A percentile compares a stretch with the other conserved stretches of the same genome.
phyloP scores from a whole-genome alignment of 352 stramenopile species.

The Phytopythium cucurbitacearum region DNA sequence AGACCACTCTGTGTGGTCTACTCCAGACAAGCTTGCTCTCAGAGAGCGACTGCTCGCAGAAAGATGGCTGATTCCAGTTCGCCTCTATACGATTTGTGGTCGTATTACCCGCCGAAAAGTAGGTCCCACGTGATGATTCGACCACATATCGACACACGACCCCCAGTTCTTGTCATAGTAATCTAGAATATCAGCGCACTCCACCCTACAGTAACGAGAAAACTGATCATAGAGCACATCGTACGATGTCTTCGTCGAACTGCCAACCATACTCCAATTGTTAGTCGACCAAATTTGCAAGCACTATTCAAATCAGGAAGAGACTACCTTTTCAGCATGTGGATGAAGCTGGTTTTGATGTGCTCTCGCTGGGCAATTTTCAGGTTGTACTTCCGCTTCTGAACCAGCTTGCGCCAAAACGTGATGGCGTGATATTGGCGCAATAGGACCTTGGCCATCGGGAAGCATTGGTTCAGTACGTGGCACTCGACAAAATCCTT shows the following conservation, averaged over 20 bases:
- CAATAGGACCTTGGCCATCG: conserved; percentile 1
- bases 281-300: too few relatives aligned
- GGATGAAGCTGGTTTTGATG: neutral
- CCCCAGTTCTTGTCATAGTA: conserved; percentile 15
- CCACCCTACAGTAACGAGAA: neutral
- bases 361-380: conserved; percentile 9
- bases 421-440: conserved; percentile 16
- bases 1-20: too few relatives aligned
- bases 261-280: too few relatives aligned
- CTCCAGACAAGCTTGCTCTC: too few relatives aligned
- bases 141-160: conserved; percentile 10
- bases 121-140: conserved; percentile 3
- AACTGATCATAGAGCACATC: neutral
- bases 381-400: conserved; percentile 6
- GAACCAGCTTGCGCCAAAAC: conserved; percentile 14
- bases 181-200: neutral
- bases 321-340: conserved; percentile 10
- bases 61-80: conserved; percentile 17
- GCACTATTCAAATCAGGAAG: too few relatives aligned
- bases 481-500: conserved; percentile 21
- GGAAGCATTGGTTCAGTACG: conserved; percentile 9
- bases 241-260: neutral
- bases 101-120: conserved; percentile 13
- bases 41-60: too few relatives aligned
- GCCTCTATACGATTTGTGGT: conserved; percentile 16